These are phyloP conservation scores for Cyclostephanos invisitatus DNA, from an alignment of 108 stramenopile genomes.

Conservation along the genomic window DNA sequence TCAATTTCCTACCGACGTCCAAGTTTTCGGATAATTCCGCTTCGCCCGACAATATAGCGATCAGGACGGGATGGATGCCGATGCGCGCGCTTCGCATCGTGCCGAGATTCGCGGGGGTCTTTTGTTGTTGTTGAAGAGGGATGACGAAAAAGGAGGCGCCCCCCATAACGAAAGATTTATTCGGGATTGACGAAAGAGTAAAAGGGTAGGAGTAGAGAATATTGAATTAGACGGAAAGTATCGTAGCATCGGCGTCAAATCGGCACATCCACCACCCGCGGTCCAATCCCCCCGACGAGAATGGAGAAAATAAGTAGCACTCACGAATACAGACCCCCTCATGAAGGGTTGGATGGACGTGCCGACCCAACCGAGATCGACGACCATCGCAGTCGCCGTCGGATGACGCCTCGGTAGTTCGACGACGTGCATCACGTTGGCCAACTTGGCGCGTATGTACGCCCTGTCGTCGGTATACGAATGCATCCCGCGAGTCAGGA, in stretches of 20 bases:
- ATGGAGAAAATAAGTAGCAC: no score
- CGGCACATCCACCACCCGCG: no score
- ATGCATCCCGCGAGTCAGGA: constrained; percentile 12
- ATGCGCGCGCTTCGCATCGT: constrained; percentile 33
- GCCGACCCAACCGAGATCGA: constrained; percentile 49
- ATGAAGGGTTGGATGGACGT: constrained; percentile 44
- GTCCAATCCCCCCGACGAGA: no score
- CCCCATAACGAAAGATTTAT: no score
- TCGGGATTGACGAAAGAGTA: no score
- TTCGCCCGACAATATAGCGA: constrained; percentile 37
- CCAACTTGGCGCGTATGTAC: constrained; percentile 45
- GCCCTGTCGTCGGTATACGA: constrained; percentile 25
- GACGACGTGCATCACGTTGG: constrained; percentile 45
- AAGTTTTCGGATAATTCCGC: constrained; percentile 22
- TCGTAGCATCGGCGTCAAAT: no score
- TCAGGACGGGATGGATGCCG: constrained; percentile 35
- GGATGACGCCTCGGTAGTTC: constrained; percentile 36
- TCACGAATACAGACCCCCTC: constrained; percentile 10
- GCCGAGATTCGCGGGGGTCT: constrained; percentile 30
- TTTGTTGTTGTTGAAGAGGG: no score
- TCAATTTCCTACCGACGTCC: constrained; percentile 18
- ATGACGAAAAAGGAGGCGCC: no score
- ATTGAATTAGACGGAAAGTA: no score
- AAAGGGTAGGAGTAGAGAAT: no score
- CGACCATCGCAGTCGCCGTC: constrained; percentile 25